phyloP scores from a whole-genome alignment of 768 basidiomycete genomes.

The Paxillus rubicundulus region DNA sequence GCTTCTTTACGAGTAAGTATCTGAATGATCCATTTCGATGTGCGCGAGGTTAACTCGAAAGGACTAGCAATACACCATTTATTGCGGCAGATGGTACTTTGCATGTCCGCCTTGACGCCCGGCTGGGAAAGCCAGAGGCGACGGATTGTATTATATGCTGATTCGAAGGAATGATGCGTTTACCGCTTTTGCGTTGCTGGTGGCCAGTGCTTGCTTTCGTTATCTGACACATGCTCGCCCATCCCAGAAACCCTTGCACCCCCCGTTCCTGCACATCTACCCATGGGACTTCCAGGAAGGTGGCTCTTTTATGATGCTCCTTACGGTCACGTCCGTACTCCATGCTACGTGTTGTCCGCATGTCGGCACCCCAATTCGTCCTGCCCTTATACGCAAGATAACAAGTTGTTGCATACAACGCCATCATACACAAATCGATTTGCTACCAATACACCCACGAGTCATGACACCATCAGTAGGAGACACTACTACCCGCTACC shows the following conservation, averaged over 20 bases:
- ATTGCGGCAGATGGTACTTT: conserved; percentile 45
- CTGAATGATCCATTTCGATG: not conserved
- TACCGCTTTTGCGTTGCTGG: not conserved
- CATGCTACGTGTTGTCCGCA: not conserved
- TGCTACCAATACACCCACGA: not conserved
- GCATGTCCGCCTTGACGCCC: conserved; percentile 45
- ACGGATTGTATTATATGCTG: conserved; percentile 47
- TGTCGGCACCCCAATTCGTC: not conserved
- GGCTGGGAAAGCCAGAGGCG: conserved; percentile 36
- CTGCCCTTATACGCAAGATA: not conserved
- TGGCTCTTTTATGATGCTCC: too few relatives aligned
- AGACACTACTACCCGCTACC: not conserved
- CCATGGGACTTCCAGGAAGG: too few relatives aligned
- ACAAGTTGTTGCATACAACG: not conserved
- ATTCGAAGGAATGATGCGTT: not conserved
- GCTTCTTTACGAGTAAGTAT: conserved; percentile 52
- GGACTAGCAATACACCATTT: conserved; percentile 43
- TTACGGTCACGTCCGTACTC: not conserved
- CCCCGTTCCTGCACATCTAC: too few relatives aligned
- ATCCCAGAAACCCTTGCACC: not conserved
- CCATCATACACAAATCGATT: not conserved
- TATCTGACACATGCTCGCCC: not conserved
- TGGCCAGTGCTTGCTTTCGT: not conserved
- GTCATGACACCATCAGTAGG: not conserved
- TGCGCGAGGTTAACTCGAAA: not conserved